These are phyloP conservation scores for Oryza meyeriana DNA, from an alignment of 176 grass and related monocot species.

Conservation along the genomic window DNA sequence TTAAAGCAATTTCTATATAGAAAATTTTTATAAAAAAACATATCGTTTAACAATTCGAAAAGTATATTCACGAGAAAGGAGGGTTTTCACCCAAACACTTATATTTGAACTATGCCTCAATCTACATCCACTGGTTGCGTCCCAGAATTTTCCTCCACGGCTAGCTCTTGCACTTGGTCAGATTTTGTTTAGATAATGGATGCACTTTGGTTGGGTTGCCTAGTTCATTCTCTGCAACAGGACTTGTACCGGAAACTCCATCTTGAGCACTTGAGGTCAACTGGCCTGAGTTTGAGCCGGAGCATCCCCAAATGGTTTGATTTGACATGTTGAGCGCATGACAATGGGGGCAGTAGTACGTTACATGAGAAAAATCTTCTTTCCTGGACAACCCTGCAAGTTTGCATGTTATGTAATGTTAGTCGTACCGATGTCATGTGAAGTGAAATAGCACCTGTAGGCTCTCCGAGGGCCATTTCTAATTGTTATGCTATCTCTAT, in stretches of 20 bases:
- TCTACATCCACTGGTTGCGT: conserved; percentile 2
- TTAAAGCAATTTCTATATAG: no score
- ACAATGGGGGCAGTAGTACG: conserved; percentile 65
- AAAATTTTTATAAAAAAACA: no score
- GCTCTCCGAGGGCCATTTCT: not conserved
- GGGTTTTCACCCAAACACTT: no score
- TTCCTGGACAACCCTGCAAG: conserved; percentile 52
- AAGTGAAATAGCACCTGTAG: not conserved
- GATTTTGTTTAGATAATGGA: no score
- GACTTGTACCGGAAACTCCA: not conserved
- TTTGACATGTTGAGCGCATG: conserved; percentile 46
- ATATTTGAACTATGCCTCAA: no score
- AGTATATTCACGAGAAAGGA: no score
- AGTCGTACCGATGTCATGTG: not conserved
- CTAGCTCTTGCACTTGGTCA: conserved; percentile 27
- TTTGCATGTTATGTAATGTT: not conserved
- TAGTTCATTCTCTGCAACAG: conserved; percentile 27
- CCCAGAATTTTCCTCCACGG: not conserved
- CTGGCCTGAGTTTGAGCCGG: conserved; percentile 11
- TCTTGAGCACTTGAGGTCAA: not conserved
- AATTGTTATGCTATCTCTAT: no score
- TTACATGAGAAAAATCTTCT: conserved; percentile 51
- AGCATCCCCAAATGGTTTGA: conserved; percentile 16
- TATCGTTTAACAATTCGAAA: no score
- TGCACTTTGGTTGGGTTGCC: conserved; percentile 6